Conservation (phyloP, 768 basidiomycete genomes). For the Boletus rubescentipes region DNA sequence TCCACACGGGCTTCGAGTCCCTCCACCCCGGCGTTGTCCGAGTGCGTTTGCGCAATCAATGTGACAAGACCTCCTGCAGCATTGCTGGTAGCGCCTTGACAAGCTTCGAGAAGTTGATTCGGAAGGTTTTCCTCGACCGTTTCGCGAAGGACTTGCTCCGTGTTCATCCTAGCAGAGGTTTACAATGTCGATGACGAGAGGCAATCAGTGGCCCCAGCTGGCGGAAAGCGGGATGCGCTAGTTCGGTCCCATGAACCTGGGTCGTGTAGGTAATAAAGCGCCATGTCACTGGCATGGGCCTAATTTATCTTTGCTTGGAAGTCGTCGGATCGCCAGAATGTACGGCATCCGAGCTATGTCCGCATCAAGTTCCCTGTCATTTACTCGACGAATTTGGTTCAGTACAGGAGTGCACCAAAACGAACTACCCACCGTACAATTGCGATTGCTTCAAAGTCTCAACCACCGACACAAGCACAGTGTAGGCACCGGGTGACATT, state of each 20-base stretch:
- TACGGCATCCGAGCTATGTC: conserved; percentile 8
- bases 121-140: neutral
- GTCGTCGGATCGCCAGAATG: conserved; percentile 6
- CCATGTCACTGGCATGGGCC: neutral
- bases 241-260: conserved; percentile 8
- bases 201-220: neutral
- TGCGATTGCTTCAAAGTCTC: no score
- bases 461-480: no score
- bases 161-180: conserved; percentile 1
- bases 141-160: neutral
- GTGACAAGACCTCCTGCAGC: neutral
- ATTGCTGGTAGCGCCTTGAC: neutral
- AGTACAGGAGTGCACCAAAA: neutral
- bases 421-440: neutral
- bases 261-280: conserved; percentile 5
- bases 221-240: conserved; percentile 1
- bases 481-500: neutral
- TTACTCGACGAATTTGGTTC: neutral
- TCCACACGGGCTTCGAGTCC: neutral
- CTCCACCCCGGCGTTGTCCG: neutral
- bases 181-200: neutral
- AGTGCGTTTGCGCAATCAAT: neutral
- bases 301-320: neutral
- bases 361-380: neutral
- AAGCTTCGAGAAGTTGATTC: neutral